phyloP scores from a whole-genome alignment of 495 filamentous ascomycete genomes.

The Penicillium atrosanguineum region DNA sequence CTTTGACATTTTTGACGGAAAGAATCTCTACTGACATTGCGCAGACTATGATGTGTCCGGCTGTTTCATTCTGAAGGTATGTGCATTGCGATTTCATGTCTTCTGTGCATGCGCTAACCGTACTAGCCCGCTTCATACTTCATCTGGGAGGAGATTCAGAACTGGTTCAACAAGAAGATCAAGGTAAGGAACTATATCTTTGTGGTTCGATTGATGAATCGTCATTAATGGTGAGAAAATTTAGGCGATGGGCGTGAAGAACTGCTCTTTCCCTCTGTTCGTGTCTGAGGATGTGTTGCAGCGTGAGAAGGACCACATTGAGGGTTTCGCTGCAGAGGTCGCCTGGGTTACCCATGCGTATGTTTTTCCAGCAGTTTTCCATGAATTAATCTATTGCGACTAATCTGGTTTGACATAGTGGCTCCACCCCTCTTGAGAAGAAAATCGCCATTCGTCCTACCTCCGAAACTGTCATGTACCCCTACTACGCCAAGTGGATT shows the following conservation, averaged over 20 bases:
- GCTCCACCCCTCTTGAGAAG: slow-evolving; percentile 86
- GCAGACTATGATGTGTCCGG: slow-evolving; percentile 73
- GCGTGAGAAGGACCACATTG: slow-evolving; percentile 93
- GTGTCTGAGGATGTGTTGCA: slow-evolving; percentile 86
- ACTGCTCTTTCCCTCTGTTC: slow-evolving; percentile 95
- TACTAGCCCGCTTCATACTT: slow-evolving; percentile 69
- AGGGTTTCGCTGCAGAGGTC: slow-evolving; percentile 96
- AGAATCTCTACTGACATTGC: background rate
- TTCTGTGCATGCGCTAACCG: slow-evolving; percentile 3
- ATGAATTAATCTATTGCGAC: background rate
- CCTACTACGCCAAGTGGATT: slow-evolving; percentile 96
- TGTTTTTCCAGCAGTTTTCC: slow-evolving; percentile 1
- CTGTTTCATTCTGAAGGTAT: slow-evolving; percentile 86
- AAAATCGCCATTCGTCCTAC: slow-evolving; percentile 96
- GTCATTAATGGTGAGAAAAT: slow-evolving; percentile 48
- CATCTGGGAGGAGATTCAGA: slow-evolving; percentile 89
- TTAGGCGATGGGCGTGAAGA: slow-evolving; percentile 85
- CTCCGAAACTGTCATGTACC: slow-evolving; percentile 91
- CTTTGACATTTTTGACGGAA: background rate
- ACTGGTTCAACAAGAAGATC: slow-evolving; percentile 84
- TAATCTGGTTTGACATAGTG: slow-evolving; percentile 38
- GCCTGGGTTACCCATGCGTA: slow-evolving; percentile 98
- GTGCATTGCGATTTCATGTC: background rate
- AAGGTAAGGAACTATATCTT: slow-evolving; percentile 43
- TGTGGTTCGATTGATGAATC: too few relatives aligned